phyloP scores from a whole-genome alignment of 306 rosid species.

The Begonia fuchsioides region DNA sequence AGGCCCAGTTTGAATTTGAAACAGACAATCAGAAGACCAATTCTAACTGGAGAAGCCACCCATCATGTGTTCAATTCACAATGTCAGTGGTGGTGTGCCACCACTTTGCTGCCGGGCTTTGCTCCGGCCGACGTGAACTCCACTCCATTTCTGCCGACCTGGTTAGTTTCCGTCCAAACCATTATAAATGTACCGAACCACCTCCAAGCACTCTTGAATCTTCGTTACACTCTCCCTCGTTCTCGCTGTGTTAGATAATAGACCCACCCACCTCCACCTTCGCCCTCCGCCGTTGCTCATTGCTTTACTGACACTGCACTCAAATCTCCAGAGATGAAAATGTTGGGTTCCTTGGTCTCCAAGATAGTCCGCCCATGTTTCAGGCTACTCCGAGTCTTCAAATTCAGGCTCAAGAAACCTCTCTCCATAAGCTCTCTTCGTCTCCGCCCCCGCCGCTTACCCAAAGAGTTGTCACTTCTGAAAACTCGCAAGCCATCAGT shows the following conservation, averaged over 20 bases:
- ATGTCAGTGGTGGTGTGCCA: too few species aligned
- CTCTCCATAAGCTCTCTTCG: conserved; percentile 28
- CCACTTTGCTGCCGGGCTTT: too few species aligned
- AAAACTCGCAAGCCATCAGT: conserved; percentile 13
- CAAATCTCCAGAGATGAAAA: conserved; percentile 36
- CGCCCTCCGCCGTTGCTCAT: too few species aligned
- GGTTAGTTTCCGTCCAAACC: too few species aligned
- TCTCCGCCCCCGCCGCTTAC: conserved; percentile 3
- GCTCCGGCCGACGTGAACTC: too few species aligned
- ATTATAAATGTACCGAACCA: neutral
- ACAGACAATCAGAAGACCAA: too few species aligned
- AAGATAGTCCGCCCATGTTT: conserved; percentile 62
- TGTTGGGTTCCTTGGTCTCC: conserved; percentile 49
- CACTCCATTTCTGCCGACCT: too few species aligned
- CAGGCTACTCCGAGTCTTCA: conserved; percentile 32
- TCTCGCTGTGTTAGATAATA: conserved; percentile 21
- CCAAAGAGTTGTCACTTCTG: conserved; percentile 6
- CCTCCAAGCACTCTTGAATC: too few species aligned
- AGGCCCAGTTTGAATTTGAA: too few species aligned
- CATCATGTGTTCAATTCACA: too few species aligned
- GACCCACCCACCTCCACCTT: neutral
- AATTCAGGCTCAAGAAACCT: conserved; percentile 38
- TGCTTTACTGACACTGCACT: too few species aligned
- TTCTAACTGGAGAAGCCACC: too few species aligned
- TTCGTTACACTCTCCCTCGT: conserved; percentile 6